phyloP scores from a whole-genome alignment of 1,139 yeast species.

The Zygosaccharomyces sapae region DNA sequence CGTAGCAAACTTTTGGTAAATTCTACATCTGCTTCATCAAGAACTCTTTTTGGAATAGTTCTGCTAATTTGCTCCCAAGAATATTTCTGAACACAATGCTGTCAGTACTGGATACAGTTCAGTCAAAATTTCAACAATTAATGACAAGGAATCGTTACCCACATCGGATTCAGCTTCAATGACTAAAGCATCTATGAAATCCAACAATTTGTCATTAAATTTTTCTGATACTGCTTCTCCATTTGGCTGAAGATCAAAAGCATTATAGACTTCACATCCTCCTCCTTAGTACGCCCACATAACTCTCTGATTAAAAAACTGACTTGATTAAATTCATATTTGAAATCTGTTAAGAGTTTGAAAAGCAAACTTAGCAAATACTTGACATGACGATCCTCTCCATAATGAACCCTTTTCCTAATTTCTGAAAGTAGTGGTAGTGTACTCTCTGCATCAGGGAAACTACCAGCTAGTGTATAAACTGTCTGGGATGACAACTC shows the following conservation, averaged over 20 bases:
- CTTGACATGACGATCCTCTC: constrained; percentile 20
- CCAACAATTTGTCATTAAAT: constrained; percentile 21
- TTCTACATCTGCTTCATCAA: constrained; percentile 15
- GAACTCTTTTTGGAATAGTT: constrained; percentile 20
- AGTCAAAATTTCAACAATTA: constrained; percentile 24
- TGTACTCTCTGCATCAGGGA: constrained; percentile 20
- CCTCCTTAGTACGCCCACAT: constrained; percentile 21
- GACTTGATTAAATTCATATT: constrained; percentile 22
- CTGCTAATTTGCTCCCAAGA: constrained; percentile 26
- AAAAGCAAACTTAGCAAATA: constrained; percentile 22
- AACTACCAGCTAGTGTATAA: constrained; percentile 26
- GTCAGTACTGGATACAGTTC: constrained; percentile 33
- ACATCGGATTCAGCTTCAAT: constrained; percentile 29
- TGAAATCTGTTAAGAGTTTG: constrained; percentile 25
- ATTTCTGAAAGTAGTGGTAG: constrained; percentile 22
- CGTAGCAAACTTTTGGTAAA: constrained; percentile 21
- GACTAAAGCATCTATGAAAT: constrained; percentile 23
- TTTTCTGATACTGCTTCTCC: constrained; percentile 17
- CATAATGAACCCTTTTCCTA: constrained; percentile 19
- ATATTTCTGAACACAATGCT: constrained; percentile 26
- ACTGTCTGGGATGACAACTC: constrained; percentile 18
- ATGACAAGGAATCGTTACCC: constrained; percentile 25
- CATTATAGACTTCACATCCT: constrained; percentile 24
- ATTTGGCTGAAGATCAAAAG: constrained; percentile 25
- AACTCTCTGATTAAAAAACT: constrained; percentile 26